Conservation (phyloP, 257 asterid species). For the Nicotiana benthamiana region DNA sequence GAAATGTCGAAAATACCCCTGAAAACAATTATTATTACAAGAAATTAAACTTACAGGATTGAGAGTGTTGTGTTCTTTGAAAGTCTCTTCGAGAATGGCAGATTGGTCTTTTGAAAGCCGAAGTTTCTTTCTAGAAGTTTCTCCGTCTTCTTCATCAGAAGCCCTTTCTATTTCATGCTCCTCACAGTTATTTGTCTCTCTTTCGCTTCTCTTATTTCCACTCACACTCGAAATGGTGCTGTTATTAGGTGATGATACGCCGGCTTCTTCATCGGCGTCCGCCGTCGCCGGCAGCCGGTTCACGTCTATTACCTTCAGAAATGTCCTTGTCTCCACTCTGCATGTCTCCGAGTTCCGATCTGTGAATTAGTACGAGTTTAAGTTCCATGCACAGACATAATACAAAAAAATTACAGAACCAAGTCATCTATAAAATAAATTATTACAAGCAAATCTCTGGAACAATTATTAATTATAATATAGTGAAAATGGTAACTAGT, state of each 20-base stretch:
- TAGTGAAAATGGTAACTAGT: neutral
- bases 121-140: slow-evolving; percentile 59
- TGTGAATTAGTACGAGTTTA: slow-evolving; percentile 11
- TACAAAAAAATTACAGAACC: neutral
- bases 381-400: neutral
- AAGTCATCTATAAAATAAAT: neutral
- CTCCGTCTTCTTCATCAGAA: slow-evolving; percentile 80
- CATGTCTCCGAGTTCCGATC: slow-evolving; percentile 32
- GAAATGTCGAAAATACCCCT: neutral
- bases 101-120: slow-evolving; percentile 68
- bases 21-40: neutral
- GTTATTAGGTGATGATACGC: slow-evolving; percentile 73
- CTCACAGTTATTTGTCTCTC: slow-evolving; percentile 40
- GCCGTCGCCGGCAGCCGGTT: slow-evolving; percentile 45
- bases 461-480: too few relatives aligned
- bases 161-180: slow-evolving; percentile 48
- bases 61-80: slow-evolving; percentile 74
- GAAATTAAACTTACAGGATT: slow-evolving; percentile 44
- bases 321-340: slow-evolving; percentile 43
- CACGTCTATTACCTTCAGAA: slow-evolving; percentile 66
- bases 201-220: slow-evolving; percentile 57
- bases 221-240: slow-evolving; percentile 68
- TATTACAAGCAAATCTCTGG: too few relatives aligned
- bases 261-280: slow-evolving; percentile 51
- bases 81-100: slow-evolving; percentile 75